phyloP scores from a whole-genome alignment of 495 filamentous ascomycete species.

The Chaetomium tenue region DNA sequence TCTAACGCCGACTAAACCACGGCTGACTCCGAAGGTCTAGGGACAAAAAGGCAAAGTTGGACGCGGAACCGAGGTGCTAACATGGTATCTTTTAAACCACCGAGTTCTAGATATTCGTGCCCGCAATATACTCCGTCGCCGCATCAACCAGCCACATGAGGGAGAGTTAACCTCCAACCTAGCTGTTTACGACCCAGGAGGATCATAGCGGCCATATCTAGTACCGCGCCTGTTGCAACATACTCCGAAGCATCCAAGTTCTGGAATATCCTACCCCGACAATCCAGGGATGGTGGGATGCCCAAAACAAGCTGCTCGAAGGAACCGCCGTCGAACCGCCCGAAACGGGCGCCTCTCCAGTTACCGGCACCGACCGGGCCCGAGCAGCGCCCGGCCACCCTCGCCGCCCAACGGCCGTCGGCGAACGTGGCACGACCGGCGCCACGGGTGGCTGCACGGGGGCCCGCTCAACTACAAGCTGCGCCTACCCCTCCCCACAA shows the following conservation, averaged over 20 bases:
- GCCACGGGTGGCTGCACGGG: neutral
- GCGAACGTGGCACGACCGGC: slow-evolving; percentile 2
- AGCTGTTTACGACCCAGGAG: neutral
- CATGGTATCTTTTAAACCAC: slow-evolving; percentile 33
- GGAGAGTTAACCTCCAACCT: slow-evolving; percentile 12
- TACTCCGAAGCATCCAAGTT: slow-evolving; percentile 30
- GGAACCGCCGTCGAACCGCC: slow-evolving; percentile 31
- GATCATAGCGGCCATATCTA: slow-evolving; percentile 24
- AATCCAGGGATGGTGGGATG: slow-evolving; percentile 35
- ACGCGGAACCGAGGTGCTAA: slow-evolving; percentile 35
- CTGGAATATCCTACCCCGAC: slow-evolving; percentile 33
- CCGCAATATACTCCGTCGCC: slow-evolving; percentile 21
- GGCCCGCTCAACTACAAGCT: neutral
- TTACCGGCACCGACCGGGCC: neutral
- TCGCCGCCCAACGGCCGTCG: neutral
- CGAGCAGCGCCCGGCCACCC: neutral
- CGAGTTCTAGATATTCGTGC: slow-evolving; percentile 23
- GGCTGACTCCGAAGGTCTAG: slow-evolving; percentile 20
- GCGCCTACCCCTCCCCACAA: slow-evolving; percentile 4
- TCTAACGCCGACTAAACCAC: slow-evolving; percentile 10
- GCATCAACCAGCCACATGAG: slow-evolving; percentile 29
- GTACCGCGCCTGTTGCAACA: slow-evolving; percentile 32
- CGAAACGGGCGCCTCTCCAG: neutral
- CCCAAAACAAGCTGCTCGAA: slow-evolving; percentile 30
- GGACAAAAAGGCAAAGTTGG: slow-evolving; percentile 24